Conservation (phyloP, 768 basidiomycete species). For the Leccinum boreale region DNA sequence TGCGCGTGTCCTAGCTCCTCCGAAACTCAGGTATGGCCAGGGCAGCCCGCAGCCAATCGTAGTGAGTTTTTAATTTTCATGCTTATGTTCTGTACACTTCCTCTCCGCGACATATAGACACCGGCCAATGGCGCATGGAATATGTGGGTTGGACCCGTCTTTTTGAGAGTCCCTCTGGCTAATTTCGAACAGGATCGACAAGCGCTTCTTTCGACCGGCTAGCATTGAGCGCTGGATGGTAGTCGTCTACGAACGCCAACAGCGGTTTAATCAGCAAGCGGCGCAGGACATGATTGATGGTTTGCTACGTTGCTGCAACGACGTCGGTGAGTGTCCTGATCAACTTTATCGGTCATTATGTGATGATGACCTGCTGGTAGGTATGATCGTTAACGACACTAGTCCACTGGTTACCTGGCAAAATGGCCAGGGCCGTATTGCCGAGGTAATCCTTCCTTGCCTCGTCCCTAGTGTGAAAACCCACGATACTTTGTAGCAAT, state of each 20-base stretch:
- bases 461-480: background rate
- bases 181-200: conserved; percentile 54
- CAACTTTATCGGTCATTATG: background rate
- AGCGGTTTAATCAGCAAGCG: conserved; percentile 49
- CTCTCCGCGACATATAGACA: conserved; percentile 33
- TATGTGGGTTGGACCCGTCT: conserved; percentile 43
- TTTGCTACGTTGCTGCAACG: conserved; percentile 44
- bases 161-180: background rate
- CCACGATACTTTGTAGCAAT: conserved; percentile 33
- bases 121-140: conserved; percentile 77
- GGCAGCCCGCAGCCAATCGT: conserved; percentile 55
- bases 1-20: conserved; percentile 63
- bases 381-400: conserved; percentile 51
- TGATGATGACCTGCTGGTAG: conserved; percentile 31
- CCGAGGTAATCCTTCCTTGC: conserved; percentile 32
- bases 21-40: conserved; percentile 62
- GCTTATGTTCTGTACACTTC: background rate
- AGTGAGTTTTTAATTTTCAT: conserved; percentile 35
- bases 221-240: conserved; percentile 58
- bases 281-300: conserved; percentile 55
- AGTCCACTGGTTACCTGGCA: conserved; percentile 50
- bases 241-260: conserved; percentile 60
- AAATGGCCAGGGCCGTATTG: conserved; percentile 55
- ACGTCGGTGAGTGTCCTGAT: conserved; percentile 51
- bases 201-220: conserved; percentile 59